phyloP scores from a whole-genome alignment of 1,139 yeast species.

The Kluyveromyces sp. region DNA sequence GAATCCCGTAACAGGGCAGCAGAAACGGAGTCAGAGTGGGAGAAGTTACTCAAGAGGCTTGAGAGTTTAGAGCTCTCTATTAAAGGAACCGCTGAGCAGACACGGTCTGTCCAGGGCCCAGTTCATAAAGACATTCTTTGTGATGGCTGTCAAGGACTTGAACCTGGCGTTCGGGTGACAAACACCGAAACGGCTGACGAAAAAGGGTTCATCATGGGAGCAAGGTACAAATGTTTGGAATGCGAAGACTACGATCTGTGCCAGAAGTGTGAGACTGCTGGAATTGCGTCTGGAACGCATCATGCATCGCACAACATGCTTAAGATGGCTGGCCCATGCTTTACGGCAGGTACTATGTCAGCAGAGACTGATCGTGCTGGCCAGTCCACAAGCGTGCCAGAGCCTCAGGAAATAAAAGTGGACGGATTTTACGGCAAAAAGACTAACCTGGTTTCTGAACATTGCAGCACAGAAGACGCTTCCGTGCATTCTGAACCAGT shows the following conservation, averaged over 20 bases:
- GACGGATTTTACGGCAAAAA: constrained; percentile 1
- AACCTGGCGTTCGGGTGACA: background rate
- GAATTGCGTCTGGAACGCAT: constrained; percentile 24
- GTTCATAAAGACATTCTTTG: constrained; percentile 17
- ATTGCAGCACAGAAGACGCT: no score
- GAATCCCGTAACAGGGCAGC: no score
- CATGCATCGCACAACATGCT: constrained; percentile 28
- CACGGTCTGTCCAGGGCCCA: background rate
- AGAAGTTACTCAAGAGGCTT: background rate
- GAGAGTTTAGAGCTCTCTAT: constrained; percentile 10
- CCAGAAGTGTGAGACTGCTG: constrained; percentile 39
- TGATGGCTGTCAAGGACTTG: constrained; percentile 15
- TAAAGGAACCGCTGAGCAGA: background rate
- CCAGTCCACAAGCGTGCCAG: no score
- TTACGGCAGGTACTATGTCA: no score
- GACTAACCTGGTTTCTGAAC: no score
- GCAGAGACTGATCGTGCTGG: no score
- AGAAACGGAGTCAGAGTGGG: background rate
- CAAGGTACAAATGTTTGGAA: constrained; percentile 47
- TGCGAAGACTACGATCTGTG: constrained; percentile 56
- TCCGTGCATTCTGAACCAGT: no score
- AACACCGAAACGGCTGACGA: constrained; percentile 3
- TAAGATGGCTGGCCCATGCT: constrained; percentile 21
- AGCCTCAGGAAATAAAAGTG: background rate
- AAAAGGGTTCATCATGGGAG: constrained; percentile 37